Evolutionary conservation across 192 early-diverging fungal genomes (phyloP), one percentile per base, ranked within the genome.

Genomic region (Backusella westeae): DNA sequence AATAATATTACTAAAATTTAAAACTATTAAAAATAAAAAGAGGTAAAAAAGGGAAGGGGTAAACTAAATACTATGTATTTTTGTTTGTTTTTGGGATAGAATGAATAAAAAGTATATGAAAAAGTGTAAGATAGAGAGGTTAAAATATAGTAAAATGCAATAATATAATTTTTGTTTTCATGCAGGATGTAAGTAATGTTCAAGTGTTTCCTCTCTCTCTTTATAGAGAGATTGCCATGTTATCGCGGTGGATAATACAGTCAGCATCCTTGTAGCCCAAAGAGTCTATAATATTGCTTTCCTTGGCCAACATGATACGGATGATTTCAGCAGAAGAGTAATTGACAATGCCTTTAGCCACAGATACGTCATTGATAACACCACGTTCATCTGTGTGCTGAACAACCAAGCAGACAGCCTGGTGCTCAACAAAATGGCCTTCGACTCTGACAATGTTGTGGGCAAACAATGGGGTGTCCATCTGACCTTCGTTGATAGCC

Each of bases 241-340:
- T 98, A 56, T 94, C 94, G 72, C 96, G 86, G 81, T 95, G 90
- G 69, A 97, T 92, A 44, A 99, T 92, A 80, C 88, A 93, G 65
- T 96, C 97, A 4, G 91, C 91, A 81, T 98, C 96, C 34, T 92
- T 88, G 86, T 96, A 98, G 5, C 98, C 98, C 36, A 99, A 83
- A 32, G 93, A 84, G 8, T 90, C 87, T 42, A 88, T 88, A 69
- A 98, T 94, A 73, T 96, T 93, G 1, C 85, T 83, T 81, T 91
- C 92, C 73, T 97, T 93, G 74, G 86, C 92, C 5, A 95, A 95
- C 81, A 90, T 92, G 81, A 99, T 97, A 67, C 95, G 84, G 41
- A 83, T 79, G 68, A 97, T 91, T 82, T 99, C 98, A n/a, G 87
- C 77, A 65, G 90, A 89, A 0, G 90, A 90, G 82, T 98, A 99